Conservation (phyloP, 257 asterid species). For the Primulina eburnea region DNA sequence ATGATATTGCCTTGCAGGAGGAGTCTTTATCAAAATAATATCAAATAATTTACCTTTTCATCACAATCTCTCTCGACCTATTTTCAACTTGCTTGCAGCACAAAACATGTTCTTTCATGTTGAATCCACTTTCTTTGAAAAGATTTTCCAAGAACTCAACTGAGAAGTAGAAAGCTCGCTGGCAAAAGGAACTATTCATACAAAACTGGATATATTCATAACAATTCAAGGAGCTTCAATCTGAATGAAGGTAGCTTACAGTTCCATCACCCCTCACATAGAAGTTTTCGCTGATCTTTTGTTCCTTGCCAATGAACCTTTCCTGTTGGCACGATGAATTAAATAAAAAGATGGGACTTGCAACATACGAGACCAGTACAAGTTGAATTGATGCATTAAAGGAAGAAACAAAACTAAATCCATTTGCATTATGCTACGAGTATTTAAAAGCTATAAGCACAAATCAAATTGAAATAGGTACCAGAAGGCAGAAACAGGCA, state of each 20-base stretch:
- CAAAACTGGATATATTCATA: constrained; percentile 23
- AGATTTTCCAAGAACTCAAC: constrained; percentile 69
- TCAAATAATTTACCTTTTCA: constrained; percentile 66
- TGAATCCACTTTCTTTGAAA: constrained; percentile 67
- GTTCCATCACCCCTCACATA: constrained; percentile 99
- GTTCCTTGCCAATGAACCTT: constrained; percentile 83
- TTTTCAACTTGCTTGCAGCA: constrained; percentile 97
- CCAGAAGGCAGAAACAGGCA: not conserved
- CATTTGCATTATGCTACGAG: constrained; percentile 5
- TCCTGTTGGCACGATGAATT: constrained; percentile 43
- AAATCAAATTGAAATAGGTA: not conserved
- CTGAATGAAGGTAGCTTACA: constrained; percentile 46
- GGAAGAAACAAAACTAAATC: not conserved
- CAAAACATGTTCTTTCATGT: constrained; percentile 65
- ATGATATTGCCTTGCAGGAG: not conserved
- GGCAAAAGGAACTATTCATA: constrained; percentile 32
- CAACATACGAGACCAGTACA: constrained; percentile 4
- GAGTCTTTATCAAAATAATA: not conserved
- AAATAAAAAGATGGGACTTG: constrained; percentile 12
- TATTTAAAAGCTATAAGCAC: constrained; percentile 11
- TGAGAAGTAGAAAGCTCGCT: constrained; percentile 96
- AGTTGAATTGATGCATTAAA: not conserved
- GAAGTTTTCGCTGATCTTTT: constrained; percentile 90
- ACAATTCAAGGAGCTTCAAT: constrained; percentile 21
- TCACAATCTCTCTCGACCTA: constrained; percentile 75